Conservation (phyloP, 352 stramenopile genomes). For the Aphanomyces stellatus region DNA sequence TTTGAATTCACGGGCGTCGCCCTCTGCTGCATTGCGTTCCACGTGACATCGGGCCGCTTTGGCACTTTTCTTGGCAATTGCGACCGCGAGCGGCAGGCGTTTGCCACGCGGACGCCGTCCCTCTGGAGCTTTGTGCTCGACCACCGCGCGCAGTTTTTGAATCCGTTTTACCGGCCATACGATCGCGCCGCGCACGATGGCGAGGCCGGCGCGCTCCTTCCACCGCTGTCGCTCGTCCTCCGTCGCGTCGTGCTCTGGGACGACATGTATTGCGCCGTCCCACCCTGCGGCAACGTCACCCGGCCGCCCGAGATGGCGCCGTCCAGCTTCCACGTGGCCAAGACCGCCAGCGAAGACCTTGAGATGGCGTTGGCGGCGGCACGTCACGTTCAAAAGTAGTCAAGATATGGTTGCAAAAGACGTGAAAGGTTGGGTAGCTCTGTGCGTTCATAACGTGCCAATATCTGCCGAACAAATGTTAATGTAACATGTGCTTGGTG, state of each 20-base stretch:
- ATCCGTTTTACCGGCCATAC: constrained; percentile 48
- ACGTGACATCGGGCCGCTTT: constrained; percentile 60
- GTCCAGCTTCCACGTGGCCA: neutral
- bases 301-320: constrained; percentile 26
- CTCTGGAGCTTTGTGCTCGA: constrained; percentile 55
- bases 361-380: constrained; percentile 46
- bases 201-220: constrained; percentile 39
- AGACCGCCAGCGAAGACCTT: constrained; percentile 43
- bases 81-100: constrained; percentile 51
- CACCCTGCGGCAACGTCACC: constrained; percentile 37
- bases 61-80: constrained; percentile 86
- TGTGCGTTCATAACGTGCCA: too few species aligned
- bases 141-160: constrained; percentile 37
- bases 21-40: constrained; percentile 61
- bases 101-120: constrained; percentile 49
- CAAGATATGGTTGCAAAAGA: too few species aligned
- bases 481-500: too few species aligned
- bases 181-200: constrained; percentile 28
- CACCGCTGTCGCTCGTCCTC: constrained; percentile 41
- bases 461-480: too few species aligned
- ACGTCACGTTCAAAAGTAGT: too few species aligned
- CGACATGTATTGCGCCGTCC: constrained; percentile 42
- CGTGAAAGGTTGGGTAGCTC: too few species aligned
- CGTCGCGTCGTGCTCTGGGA: constrained; percentile 72
- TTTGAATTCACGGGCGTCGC: constrained; percentile 81